Percentiles rank a stretch among this genome's conserved stretches.
phyloP scores from a whole-genome alignment of 371 early-diverging fungal species.

The Mortierella sp. region DNA sequence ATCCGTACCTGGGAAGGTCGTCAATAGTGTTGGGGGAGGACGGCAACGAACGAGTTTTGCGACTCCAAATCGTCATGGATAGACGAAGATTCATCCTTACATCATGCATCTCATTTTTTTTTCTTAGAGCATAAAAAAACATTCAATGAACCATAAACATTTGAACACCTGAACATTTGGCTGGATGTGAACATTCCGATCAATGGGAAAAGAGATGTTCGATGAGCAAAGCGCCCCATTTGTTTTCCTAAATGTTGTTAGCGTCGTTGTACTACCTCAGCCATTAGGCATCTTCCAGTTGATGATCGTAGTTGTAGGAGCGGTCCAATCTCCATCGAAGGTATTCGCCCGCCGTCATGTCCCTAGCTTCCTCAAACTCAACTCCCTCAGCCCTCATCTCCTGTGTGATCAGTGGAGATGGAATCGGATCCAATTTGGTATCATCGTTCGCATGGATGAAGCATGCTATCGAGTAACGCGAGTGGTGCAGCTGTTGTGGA shows the following conservation, averaged over 20 bases:
- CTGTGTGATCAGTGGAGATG: conserved; percentile 42
- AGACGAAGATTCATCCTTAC: not conserved
- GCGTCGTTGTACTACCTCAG: not conserved
- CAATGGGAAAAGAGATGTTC: no score
- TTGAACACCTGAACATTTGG: no score
- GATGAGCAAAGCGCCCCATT: no score
- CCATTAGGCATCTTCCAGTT: conserved; percentile 6
- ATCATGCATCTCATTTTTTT: not conserved
- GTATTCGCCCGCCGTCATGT: conserved; percentile 49
- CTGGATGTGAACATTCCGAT: no score
- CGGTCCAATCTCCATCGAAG: conserved; percentile 25
- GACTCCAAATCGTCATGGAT: conserved; percentile 32
- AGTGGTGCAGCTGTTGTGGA: conserved; percentile 63
- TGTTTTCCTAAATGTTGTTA: no score
- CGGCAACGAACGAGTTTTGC: conserved; percentile 45
- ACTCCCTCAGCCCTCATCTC: conserved; percentile 44
- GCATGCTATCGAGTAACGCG: conserved; percentile 79
- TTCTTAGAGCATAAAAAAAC: no score
- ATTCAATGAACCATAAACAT: no score
- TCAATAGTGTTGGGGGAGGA: conserved; percentile 22
- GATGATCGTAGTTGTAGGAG: conserved; percentile 15
- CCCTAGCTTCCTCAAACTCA: conserved; percentile 43
- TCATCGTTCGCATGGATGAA: conserved; percentile 69
- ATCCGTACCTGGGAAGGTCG: conserved; percentile 22
- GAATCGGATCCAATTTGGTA: conserved; percentile 59